These are phyloP conservation scores for Paxillus rubicundulus DNA, from an alignment of 768 basidiomycete species.

Conservation along the genomic window DNA sequence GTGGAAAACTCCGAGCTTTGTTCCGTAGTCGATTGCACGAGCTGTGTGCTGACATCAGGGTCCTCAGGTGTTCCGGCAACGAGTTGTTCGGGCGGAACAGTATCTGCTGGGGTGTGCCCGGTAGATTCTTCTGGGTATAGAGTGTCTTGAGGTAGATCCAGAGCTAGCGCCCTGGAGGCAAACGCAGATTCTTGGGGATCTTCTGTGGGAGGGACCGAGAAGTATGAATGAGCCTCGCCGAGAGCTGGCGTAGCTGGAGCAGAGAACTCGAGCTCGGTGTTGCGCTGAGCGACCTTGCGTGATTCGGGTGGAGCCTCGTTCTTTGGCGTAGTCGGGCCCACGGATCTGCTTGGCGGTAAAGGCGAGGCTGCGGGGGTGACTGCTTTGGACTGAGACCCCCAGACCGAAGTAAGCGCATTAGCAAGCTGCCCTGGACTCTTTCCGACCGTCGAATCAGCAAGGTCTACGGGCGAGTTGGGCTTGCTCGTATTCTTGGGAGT, in stretches of 20 bases:
- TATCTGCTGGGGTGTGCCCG: conserved; percentile 29
- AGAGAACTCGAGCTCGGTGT: conserved; percentile 6
- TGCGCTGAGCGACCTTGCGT: conserved; percentile 4
- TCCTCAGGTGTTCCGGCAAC: conserved; percentile 3
- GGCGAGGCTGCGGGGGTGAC: conserved; percentile 31
- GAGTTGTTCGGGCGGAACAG: conserved; percentile 22
- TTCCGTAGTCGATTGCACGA: conserved; percentile 6
- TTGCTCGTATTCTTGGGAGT: conserved; percentile 21
- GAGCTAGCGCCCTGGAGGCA: conserved; percentile 2
- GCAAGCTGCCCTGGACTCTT: conserved; percentile 39
- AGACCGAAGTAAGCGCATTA: conserved; percentile 45
- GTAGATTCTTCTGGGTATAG: neutral
- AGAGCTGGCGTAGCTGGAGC: conserved; percentile 9
- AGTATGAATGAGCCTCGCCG: conserved; percentile 10
- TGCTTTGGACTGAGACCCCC: conserved; percentile 40
- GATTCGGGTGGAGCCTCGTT: conserved; percentile 12
- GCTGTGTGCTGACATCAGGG: neutral
- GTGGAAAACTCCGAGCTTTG: conserved; percentile 5
- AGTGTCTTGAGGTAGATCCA: conserved; percentile 11
- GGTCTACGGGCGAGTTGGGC: conserved; percentile 30
- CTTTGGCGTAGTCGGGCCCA: conserved; percentile 20
- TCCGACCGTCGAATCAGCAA: conserved; percentile 36
- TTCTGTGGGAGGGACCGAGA: neutral
- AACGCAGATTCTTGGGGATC: neutral
- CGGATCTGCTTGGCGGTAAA: conserved; percentile 22